These are phyloP conservation scores for Chrysosporium keratinophilum DNA, from an alignment of 2,329 filamentous ascomycete species.

Conservation along the genomic window DNA sequence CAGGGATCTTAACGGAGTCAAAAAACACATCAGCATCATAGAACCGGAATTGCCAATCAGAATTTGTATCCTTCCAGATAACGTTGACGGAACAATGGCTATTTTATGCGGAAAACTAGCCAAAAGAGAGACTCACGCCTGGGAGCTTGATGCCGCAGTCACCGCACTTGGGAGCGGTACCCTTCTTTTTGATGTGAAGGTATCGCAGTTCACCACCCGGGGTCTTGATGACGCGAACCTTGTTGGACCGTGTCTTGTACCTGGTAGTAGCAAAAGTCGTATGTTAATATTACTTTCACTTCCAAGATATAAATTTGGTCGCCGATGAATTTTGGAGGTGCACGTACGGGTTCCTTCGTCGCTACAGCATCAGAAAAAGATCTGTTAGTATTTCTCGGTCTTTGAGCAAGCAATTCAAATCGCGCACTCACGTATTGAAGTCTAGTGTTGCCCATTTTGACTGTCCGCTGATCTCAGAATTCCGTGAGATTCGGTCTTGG, in stretches of 20 bases:
- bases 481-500: conserved; percentile 31
- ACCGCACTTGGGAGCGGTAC: conserved; percentile 96
- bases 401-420: not conserved
- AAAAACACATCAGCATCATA: conserved; percentile 7
- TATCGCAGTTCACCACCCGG: conserved; percentile 91
- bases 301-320: not conserved
- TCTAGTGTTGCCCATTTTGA: conserved; percentile 46
- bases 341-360: conserved; percentile 71
- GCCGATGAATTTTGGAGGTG: not conserved
- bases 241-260: conserved; percentile 98
- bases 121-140: conserved; percentile 63
- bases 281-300: conserved; percentile 25
- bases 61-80: not conserved
- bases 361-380: conserved; percentile 39
- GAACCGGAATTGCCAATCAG: not conserved
- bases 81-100: not conserved
- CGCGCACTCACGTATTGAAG: conserved; percentile 38
- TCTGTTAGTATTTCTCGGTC: conserved; percentile 22
- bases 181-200: conserved; percentile 99
- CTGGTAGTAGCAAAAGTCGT: conserved; percentile 38
- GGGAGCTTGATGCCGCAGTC: conserved; percentile 97
- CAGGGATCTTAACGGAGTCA: conserved; percentile 57
- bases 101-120: not conserved
- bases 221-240: conserved; percentile 90
- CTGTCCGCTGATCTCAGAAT: conserved; percentile 34